Percentiles rank a stretch among this genome's conserved stretches.
These are phyloP conservation scores for Tephrocybe rancida DNA, from an alignment of 768 basidiomycete genomes.

Conservation along the genomic window DNA sequence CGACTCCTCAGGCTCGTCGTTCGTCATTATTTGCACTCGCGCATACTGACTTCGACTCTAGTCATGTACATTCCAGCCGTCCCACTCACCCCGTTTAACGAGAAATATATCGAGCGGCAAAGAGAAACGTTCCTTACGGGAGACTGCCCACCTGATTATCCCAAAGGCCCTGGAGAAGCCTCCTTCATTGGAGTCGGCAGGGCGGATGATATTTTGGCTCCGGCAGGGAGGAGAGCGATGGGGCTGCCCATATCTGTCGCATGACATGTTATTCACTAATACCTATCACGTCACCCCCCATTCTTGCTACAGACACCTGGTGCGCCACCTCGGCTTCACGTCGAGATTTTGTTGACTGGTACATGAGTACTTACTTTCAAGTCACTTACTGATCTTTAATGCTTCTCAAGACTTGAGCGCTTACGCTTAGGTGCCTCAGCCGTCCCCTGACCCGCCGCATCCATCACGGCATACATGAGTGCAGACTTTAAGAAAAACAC, in stretches of 20 bases:
- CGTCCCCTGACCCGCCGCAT: too few relatives aligned
- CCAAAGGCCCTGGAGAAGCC: conserved; percentile 40
- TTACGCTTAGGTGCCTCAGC: too few relatives aligned
- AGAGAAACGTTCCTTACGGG: conserved; percentile 61
- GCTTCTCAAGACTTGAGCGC: too few relatives aligned
- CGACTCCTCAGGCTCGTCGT: conserved; percentile 55
- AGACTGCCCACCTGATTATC: conserved; percentile 74
- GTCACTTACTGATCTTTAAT: too few relatives aligned
- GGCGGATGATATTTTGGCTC: conserved; percentile 35
- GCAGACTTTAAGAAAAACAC: too few relatives aligned
- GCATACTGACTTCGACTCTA: conserved; percentile 19
- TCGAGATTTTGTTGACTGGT: too few relatives aligned
- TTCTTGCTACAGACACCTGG: too few relatives aligned
- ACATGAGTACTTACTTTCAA: too few relatives aligned
- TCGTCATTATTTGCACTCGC: neutral
- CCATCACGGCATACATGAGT: too few relatives aligned
- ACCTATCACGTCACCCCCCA: too few relatives aligned
- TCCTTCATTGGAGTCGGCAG: conserved; percentile 36
- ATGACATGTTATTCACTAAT: neutral
- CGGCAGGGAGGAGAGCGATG: conserved; percentile 42
- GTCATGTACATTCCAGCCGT: conserved; percentile 84
- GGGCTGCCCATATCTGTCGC: conserved; percentile 32
- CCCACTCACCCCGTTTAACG: conserved; percentile 64
- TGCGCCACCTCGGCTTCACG: too few relatives aligned
- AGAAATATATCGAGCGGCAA: conserved; percentile 63